A percentile compares a stretch with the other conserved stretches of the same genome.
These are phyloP conservation scores for Lomentospora prolificans DNA, from an alignment of 2,329 filamentous ascomycete genomes.

Conservation along the genomic window DNA sequence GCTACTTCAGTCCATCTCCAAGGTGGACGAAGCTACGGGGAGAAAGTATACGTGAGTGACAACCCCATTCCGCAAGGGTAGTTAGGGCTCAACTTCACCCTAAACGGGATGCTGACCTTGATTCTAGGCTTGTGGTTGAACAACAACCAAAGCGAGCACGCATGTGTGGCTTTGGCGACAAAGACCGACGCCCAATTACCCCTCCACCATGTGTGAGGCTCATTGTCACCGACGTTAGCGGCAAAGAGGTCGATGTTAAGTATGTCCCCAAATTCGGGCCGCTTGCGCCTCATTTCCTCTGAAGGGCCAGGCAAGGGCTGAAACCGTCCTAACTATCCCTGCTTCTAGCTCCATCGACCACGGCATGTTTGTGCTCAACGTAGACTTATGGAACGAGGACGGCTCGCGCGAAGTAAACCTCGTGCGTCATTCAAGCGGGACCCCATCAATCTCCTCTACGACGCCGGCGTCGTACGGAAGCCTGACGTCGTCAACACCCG, in stretches of 20 bases:
- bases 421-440: conserved; percentile 52
- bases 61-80: background rate
- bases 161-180: conserved; percentile 99
- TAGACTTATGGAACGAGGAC: conserved; percentile 59
- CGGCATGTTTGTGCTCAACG: conserved; percentile 46
- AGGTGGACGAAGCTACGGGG: conserved; percentile 23
- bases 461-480: conserved; percentile 38
- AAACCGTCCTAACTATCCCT: too few species aligned
- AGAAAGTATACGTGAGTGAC: conserved; percentile 25
- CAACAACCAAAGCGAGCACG: conserved; percentile 89
- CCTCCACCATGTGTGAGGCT: conserved; percentile 87
- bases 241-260: conserved; percentile 77
- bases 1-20: conserved; percentile 17
- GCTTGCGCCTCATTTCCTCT: background rate
- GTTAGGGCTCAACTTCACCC: background rate
- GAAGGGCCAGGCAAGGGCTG: too few species aligned
- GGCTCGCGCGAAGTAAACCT: conserved; percentile 57
- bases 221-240: conserved; percentile 64
- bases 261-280: conserved; percentile 31
- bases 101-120: background rate
- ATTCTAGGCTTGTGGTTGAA: conserved; percentile 58
- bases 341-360: conserved; percentile 26
- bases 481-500: conserved; percentile 18
- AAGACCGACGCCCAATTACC: conserved; percentile 94
- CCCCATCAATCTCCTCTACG: conserved; percentile 72